phyloP scores from a whole-genome alignment of 2,329 filamentous ascomycete genomes.

The Fusarium burgessii region DNA sequence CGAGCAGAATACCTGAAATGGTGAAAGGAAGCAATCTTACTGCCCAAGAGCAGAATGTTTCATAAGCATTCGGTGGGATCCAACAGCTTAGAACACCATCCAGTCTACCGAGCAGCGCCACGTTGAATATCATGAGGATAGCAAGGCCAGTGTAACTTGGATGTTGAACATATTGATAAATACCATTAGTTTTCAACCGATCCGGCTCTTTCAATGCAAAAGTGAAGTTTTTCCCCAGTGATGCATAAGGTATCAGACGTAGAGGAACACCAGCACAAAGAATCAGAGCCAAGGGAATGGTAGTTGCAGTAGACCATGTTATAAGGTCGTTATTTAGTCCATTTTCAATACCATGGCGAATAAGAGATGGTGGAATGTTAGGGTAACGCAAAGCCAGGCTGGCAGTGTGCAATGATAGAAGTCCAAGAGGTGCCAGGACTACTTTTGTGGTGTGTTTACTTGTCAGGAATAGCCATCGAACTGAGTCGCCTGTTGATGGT shows the following conservation, averaged over 20 bases:
- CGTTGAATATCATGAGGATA: slow-evolving; percentile 50
- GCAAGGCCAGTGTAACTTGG: slow-evolving; percentile 63
- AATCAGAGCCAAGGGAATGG: slow-evolving; percentile 51
- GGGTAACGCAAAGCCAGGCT: slow-evolving; percentile 37
- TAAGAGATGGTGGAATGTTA: slow-evolving; percentile 37
- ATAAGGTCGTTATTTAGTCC: slow-evolving; percentile 48
- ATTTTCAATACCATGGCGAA: slow-evolving; percentile 50
- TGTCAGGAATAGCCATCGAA: slow-evolving; percentile 46
- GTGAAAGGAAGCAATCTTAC: slow-evolving; percentile 7
- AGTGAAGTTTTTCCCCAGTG: slow-evolving; percentile 65
- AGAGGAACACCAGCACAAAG: slow-evolving; percentile 49
- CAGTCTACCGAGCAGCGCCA: slow-evolving; percentile 51
- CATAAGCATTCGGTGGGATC: slow-evolving; percentile 46
- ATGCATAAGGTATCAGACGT: slow-evolving; percentile 55
- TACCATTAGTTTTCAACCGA: slow-evolving; percentile 58
- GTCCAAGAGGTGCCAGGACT: slow-evolving; percentile 39
- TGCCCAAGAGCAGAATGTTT: neutral
- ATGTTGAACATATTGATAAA: slow-evolving; percentile 64
- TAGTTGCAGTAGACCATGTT: slow-evolving; percentile 54
- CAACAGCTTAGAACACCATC: slow-evolving; percentile 57
- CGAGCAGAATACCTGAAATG: slow-evolving; percentile 34
- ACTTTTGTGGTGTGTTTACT: slow-evolving; percentile 41
- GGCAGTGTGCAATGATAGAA: slow-evolving; percentile 40
- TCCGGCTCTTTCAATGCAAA: slow-evolving; percentile 63
- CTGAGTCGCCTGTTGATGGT: slow-evolving; percentile 35